Base-by-base conservation (phyloP, 768 basidiomycete genomes). In the Xanthoconium stramineum region DNA sequence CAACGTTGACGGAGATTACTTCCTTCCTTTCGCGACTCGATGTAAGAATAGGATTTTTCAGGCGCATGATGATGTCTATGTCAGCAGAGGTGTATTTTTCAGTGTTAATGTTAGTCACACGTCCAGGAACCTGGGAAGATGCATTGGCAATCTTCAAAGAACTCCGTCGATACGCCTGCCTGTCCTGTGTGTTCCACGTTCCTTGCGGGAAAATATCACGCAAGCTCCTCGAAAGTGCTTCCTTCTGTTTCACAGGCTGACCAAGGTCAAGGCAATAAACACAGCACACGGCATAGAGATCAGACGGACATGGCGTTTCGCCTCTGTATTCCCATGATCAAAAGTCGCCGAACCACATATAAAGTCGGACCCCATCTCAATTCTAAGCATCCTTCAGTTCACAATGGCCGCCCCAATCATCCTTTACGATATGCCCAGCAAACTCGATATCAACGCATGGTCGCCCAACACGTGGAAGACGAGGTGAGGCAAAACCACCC, bases 341-440 rank as follows among this genome's bases (percentile, higher is more conserved):
- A 43, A 53, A 47, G 32, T 20, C 30, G 42, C 46, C 47, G 35
- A 30, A 37, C 44, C 35, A 45, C 52, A 48, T 57, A 61, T 53
- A 60, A 24, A 59, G 32, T 13, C 35, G 28, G 52, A 9, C n/a
- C 15, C 47, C 44, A 33, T 17, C 44, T 32, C 24, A 28, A 12
- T 38, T 17, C 12, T 14, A n/a, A 40, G 29, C 8, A 47, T 47
- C 38, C 5, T 82, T 24, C 24, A 4, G 24, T 24, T 24, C 24
- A 4, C 24, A 24, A 24, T 24, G 24, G 4, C 24, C 4, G 24
- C 24, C 4, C 24, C 24, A 24, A 24, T 24, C 24, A 24, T 24
- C 24, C 24, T 24, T 24, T 24, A 80, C 66, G 80, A 81, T 52
- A 74, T 82, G 44, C 74, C 76, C 20, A 70, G 72, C 35, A 68